Evolutionary conservation across 2,329 filamentous ascomycete species (phyloP), one percentile per base, ranked within the genome.

Genomic region (Phaeosphaeriaceae sp.): DNA sequence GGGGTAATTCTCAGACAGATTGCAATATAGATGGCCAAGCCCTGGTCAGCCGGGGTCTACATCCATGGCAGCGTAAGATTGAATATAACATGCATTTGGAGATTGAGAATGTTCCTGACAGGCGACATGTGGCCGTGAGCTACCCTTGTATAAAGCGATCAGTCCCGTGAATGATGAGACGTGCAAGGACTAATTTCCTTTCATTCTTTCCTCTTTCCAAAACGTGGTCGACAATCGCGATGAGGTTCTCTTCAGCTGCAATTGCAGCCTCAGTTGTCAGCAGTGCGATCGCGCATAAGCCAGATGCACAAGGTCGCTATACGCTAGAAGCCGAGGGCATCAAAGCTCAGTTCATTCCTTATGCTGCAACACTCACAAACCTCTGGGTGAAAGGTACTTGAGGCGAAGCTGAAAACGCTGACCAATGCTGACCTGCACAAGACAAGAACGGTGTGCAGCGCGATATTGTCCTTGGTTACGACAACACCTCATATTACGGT

Each of bases 401-500:
- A 36, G 49, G 45, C 22, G 50, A 1, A 7, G 36, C 1, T 22
- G 5, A 0, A 19, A n/a, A 31, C 6, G 31, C 7, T 15, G 44
- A 9, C 5, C 0, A 5, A 25, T 52, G 36, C 62, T 72, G 21
- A 72, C 31, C 48, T 41, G 11, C 11, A 15, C 42, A 21, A 75
- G 72, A 73, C 51, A 68, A 72, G 59, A 62, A 71, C 27, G 72
- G 72, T 21, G 49, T 72, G 13, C 61, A 72, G 48, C 65, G 66
- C 10, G 72, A 75, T 42, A 72, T 75, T 50, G 72, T 75, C 7
- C 58, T 75, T 3, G 72, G 72, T 13, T 75, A 75, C 45, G 72
- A 74, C 59, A 75, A 75, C 31, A 70, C 70, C 6, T 74, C 72
- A 7, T 75, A 62, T 63, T 75, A 75, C 44, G 66, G 72, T 75